Base-by-base conservation (phyloP, 2,329 filamentous ascomycete species). In the Fusarium temperatum region DNA sequence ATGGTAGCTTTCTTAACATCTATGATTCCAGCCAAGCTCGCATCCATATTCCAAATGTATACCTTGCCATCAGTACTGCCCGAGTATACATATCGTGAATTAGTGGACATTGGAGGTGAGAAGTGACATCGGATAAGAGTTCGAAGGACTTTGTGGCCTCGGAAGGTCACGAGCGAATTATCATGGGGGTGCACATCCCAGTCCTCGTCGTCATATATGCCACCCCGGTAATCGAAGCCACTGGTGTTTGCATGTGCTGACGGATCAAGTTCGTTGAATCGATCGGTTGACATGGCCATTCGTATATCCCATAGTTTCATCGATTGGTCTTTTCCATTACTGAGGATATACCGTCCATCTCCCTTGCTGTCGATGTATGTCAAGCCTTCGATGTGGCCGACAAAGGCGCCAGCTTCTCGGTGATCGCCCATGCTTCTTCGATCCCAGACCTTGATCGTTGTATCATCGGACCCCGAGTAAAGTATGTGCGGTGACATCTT, bases 221-320 rank as follows among this genome's bases (percentile, higher is more conserved):
- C 88, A 81, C 88, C 90, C 20, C 94, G 90, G 81, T 96, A 96
- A 81, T 96, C 94, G 78, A 94, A 96, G 69, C 88, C 86, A 50
- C 88, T 89, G 30, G 81, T 80, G 28, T 82, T 81, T 2, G 88
- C 89, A 77, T 89, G 86, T 45, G 85, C 82, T n/a, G 85, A 83
- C 9, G 89, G 87, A 69, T 91, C 86, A 60, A 91, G 84, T 38
- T 85, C 82, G 51, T 87, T 85, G 67, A 90, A 93, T 59, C 87
- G 85, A 39, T 91, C 88, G 2, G 92, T 92, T 10, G 91, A 91
- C 86, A 96, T 93, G 88, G 95, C 96, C 87, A 94, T 97, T 58
- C 96, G 89, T 63, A 98, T 81, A 81, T 99, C 96, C 96, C 96
- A 99, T 1, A 99, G 88, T 83, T 98, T 98, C 90, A 97, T 97